Evolutionary conservation across 441 rosid genomes (phyloP).

Genomic region (Eutrema salsugineum): DNA sequence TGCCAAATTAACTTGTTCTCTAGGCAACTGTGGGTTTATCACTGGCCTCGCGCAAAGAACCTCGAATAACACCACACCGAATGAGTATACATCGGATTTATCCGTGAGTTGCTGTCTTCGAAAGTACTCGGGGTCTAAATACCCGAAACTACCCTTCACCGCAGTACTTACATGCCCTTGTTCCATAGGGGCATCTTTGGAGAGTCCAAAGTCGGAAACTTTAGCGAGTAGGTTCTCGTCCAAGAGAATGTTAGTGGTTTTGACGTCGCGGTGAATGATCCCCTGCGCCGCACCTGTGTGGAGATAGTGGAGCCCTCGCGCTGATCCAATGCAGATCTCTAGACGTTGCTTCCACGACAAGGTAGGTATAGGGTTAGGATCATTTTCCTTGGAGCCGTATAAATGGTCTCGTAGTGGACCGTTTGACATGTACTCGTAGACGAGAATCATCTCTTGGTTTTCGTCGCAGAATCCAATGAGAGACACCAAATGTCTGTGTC

Average conservation of each 20-base stretch:
- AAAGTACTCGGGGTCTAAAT: slow-evolving; percentile 63
- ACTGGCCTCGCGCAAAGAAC: slow-evolving; percentile 60
- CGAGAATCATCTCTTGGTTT: slow-evolving; percentile 59
- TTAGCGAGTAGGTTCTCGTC: slow-evolving; percentile 59
- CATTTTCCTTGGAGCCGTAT: slow-evolving; percentile 39
- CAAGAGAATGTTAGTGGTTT: slow-evolving; percentile 64
- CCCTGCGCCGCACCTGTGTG: slow-evolving; percentile 62
- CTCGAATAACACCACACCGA: slow-evolving; percentile 65
- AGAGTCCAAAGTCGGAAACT: slow-evolving; percentile 60
- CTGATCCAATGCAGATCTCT: slow-evolving; percentile 64
- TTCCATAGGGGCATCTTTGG: slow-evolving; percentile 54
- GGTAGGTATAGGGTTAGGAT: slow-evolving; percentile 38
- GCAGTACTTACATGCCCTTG: slow-evolving; percentile 65
- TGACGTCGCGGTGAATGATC: slow-evolving; percentile 65
- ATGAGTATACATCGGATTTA: slow-evolving; percentile 67
- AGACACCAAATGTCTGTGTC: slow-evolving; percentile 62
- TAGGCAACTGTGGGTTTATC: slow-evolving; percentile 45
- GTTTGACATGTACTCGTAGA: slow-evolving; percentile 63
- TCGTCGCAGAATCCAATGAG: slow-evolving; percentile 63
- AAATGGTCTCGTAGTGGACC: slow-evolving; percentile 64
- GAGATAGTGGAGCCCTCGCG: slow-evolving; percentile 62
- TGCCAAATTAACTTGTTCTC: slow-evolving; percentile 60
- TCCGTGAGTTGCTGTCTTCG: slow-evolving; percentile 61
- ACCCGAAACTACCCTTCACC: slow-evolving; percentile 68
- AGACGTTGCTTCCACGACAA: slow-evolving; percentile 62